Evolutionary conservation across 768 basidiomycete genomes (phyloP), one percentile per base, ranked within the genome.

Genomic region (Boletus subcaerulescens): DNA sequence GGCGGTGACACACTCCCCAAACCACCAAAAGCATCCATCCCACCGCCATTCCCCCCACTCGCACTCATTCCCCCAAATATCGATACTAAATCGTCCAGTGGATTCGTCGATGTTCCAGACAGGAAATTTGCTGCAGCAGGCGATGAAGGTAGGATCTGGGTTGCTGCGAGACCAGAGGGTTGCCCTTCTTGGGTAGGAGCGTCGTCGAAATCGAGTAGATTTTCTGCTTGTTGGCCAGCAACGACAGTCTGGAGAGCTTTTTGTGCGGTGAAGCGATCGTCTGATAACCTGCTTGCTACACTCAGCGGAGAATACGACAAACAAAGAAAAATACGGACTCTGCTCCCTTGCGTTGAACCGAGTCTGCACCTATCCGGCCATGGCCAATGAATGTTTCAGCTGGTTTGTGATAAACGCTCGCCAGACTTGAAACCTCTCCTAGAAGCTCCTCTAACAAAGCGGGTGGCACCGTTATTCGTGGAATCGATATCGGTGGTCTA

Each of bases 401-500:
- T 0, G 97, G 97, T 71, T 97, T 98, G 75, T 99, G 97, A 68
- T 99, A 99, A 3, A 96, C 93, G 66, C 93, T 96, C 6, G 93
- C 92, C 18, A 98, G 74, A 42, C 81, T 85, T 2, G 92, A 93
- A 20, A 98, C 82, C 68, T 98, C 97, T 31, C 87, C 84, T 0
- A 98, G 72, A 3, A 99, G 81, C 66, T 98, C 97, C 65, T 98
- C 95, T 32, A 98, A 74, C 17, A 98, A 73, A 0, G 83, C 91
- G 2, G 92, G 82, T 0, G 95, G 78, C 1, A 99, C 93, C 0
- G 92, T 94, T 36, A 93, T 96, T 52, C 89, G 85, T 0, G 94
- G 91, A 50, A 98, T 83, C 4, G 90, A 87, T 68, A 99, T 99
- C 29, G 94, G 94, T 3, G 97, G 97, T 50, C 94, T 82, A 53